Evolutionary conservation across 306 rosid species (phyloP), one percentile per base, ranked within the genome.

Genomic region (Psophocarpus tetragonolobus): DNA sequence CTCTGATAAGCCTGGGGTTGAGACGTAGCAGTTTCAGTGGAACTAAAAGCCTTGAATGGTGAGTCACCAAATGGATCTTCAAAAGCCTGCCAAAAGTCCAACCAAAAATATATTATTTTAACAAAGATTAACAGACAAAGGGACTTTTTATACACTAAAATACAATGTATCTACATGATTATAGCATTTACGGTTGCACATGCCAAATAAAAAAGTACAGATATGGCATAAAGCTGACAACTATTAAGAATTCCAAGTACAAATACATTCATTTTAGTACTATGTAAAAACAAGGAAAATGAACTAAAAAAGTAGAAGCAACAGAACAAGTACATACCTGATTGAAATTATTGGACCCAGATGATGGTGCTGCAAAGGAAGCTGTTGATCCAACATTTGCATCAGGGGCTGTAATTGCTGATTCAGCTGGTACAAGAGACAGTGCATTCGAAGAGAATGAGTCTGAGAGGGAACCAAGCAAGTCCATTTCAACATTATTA

Each of bases 11-110:
- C 26, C 70, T 84, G 85, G 81, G 89, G 84, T 78, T 78, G 89
- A 84, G 85, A 48, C 50, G 82, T 87, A 80, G 74, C 88, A 64
- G 71, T 65, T 30, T 88, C 92, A 9, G 78, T 3, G 12, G 92
- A 87, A 75, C 94, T 81, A 77, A 87, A 3, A 33, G 99, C 99
- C 86, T 78, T 90, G 87, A 96, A 96, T 80, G 98, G 97, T 0
- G 92, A 29, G 29, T 95, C 98, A 8, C 99, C 98, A 85, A 96
- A 96, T 64, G 99, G 96, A 84, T 96, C 97, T 68, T 80, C 96
- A 86, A 86, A 90, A 29, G 88, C 56, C 97, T 95, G 88, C 86
- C 36, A 74, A 57, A 87, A 69, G 66, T 69, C 50, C 27, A 54
- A 68, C 67, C 33, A 72, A 53, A 74, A 27, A 73, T 44, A 75